A percentile compares a stretch with the other conserved stretches of the same genome.
phyloP scores from a whole-genome alignment of 306 rosid genomes.

The Mimosa pudica region DNA sequence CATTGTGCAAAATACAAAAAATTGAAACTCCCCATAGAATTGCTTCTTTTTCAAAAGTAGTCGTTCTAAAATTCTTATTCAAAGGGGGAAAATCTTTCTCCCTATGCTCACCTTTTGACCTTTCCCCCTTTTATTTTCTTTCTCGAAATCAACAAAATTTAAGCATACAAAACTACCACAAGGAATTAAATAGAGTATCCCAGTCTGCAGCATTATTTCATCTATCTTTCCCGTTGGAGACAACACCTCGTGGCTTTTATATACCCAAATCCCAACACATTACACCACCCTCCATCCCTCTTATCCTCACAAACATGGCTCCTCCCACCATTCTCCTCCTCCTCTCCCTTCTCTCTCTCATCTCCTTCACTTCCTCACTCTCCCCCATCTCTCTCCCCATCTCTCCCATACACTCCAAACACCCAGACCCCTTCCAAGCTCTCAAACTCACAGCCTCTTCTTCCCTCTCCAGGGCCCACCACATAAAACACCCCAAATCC shows the following conservation, averaged over 20 bases:
- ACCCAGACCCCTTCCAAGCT: conserved; percentile 48
- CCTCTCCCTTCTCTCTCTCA: conserved; percentile 38
- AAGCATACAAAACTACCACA: no score
- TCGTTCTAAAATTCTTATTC: no score
- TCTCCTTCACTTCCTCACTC: conserved; percentile 36
- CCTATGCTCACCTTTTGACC: no score
- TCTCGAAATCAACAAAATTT: no score
- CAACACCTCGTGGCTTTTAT: neutral
- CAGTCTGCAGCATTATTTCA: no score
- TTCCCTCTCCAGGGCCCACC: conserved; percentile 71
- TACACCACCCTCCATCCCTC: neutral
- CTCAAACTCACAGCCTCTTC: conserved; percentile 56
- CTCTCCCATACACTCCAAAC: conserved; percentile 40
- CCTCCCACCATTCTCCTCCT: conserved; percentile 24
- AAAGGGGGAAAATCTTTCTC: no score
- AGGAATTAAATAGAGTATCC: no score
- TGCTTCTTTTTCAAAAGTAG: no score
- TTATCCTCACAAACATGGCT: conserved; percentile 18
- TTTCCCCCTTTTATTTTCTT: no score
- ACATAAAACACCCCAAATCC: conserved; percentile 50
- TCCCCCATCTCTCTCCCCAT: conserved; percentile 56
- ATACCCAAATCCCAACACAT: neutral
- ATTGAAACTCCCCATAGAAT: no score
- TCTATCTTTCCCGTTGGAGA: no score
- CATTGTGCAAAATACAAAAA: no score